Base-by-base conservation (phyloP, 1,139 yeast genomes). In the Suhomyces maxii region DNA sequence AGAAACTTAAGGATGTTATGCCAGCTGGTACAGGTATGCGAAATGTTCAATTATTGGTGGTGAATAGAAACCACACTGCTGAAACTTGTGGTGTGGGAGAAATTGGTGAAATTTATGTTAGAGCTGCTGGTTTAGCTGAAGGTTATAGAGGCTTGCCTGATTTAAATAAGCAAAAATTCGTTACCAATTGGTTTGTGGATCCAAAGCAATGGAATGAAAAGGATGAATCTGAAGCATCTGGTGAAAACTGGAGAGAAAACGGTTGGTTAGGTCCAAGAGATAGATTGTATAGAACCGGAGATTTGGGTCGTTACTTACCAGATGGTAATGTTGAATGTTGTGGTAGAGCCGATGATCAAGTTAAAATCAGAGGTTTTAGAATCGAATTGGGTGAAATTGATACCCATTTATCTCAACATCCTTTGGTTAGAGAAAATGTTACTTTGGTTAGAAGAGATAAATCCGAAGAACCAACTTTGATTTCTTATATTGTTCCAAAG, bases 321-420 rank as follows among this genome's bases (percentile, higher is more conserved):
- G 97, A 90, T 60, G 99, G 99, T 49, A 89, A 93, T 68, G 93
- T 95, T 54, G 99, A 93, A 73, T 93, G 98, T 67, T 86, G 96
- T 65, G 99, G 99, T 48, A 83, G 99, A 67, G 99, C 99, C 30
- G 99, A 95, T 70, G 98, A 93, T 65, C 99, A 95, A 69, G 97
- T 95, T 52, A 95, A 95, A 69, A 93, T 95, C 54, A 84, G 99
- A 71, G 99, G 99, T 2, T 95, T 95, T 80, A 83, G 99, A 72
- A 95, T 95, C 55, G 99, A 95, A 69, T 76, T 95, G 47, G 99
- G 99, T 53, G 99, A 95, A 69, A 95, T 95, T 60, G 98, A 95
- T 65, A 95, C 99, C 18, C 96, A 93, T 62, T 80, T 95, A 53
- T 89, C 97, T 11, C 96, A 89, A 65, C 97, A 90, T 71, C 86